Evolutionary conservation across 495 filamentous ascomycete species (phyloP).

Genomic region (Hyaloscypha bicolor): DNA sequence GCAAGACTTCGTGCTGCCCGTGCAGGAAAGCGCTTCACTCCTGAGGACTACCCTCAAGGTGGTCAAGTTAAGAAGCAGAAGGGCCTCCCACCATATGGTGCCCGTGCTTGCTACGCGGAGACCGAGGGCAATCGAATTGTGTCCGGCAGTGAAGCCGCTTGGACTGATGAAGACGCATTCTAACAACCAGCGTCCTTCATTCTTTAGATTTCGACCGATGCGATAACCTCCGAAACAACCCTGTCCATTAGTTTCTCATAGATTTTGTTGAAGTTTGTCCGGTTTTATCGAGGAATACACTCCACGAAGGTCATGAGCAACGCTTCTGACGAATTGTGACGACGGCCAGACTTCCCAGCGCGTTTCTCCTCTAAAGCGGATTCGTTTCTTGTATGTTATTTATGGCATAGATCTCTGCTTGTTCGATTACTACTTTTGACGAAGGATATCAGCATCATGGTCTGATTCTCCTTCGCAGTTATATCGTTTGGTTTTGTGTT

Average conservation of each 20-base stretch:
- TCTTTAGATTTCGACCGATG: background rate
- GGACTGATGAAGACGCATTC: conserved; percentile 58
- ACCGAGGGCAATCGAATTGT: conserved; percentile 51
- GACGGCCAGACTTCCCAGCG: conserved; percentile 9
- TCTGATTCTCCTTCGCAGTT: conserved; percentile 11
- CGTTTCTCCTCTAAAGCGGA: conserved; percentile 1
- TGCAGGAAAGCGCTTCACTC: conserved; percentile 59
- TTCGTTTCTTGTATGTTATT: conserved; percentile 32
- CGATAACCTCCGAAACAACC: background rate
- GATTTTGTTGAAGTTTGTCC: conserved; percentile 3
- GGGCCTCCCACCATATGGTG: conserved; percentile 43
- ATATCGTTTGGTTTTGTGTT: conserved; percentile 21
- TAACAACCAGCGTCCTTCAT: conserved; percentile 25
- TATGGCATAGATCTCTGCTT: conserved; percentile 27
- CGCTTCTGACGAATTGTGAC: conserved; percentile 17
- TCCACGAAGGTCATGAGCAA: conserved; percentile 20
- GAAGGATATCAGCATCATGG: conserved; percentile 23
- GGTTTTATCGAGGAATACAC: conserved; percentile 3
- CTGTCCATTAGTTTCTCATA: background rate
- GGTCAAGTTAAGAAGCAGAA: conserved; percentile 53
- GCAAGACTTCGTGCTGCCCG: conserved; percentile 68
- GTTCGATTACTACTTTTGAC: conserved; percentile 25
- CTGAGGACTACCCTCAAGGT: conserved; percentile 54
- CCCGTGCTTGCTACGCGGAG: conserved; percentile 41
- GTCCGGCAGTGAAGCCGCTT: conserved; percentile 50